These are phyloP conservation scores for Trametes versicolor DNA, from an alignment of 1,284 basidiomycete genomes.

Conservation along the genomic window DNA sequence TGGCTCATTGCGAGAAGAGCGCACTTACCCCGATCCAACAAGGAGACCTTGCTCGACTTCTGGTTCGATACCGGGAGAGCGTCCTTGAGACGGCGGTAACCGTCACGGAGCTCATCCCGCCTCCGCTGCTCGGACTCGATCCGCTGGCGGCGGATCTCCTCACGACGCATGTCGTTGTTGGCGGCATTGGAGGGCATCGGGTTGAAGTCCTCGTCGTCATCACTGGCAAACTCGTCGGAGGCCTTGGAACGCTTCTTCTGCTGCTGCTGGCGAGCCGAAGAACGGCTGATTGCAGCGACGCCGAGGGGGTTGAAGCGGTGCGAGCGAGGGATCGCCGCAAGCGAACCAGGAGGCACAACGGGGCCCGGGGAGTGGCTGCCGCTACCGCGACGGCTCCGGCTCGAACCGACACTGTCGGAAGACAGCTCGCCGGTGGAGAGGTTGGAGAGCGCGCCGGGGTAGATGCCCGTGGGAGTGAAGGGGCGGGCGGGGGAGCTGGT, in stretches of 20 bases:
- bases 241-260: slow-evolving; percentile 62
- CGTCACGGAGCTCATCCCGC: slow-evolving; percentile 87
- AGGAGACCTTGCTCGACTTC: slow-evolving; percentile 87
- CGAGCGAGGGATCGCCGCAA: slow-evolving; percentile 73
- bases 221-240: slow-evolving; percentile 70
- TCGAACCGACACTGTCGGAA: slow-evolving; percentile 71
- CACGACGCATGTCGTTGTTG: slow-evolving; percentile 70
- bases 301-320: slow-evolving; percentile 80
- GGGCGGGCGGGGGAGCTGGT: slow-evolving; percentile 68
- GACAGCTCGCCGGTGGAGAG: slow-evolving; percentile 75
- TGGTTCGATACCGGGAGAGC: slow-evolving; percentile 86
- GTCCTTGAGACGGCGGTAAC: slow-evolving; percentile 87
- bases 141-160: slow-evolving; percentile 86
- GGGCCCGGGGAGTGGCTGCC: slow-evolving; percentile 69
- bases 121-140: slow-evolving; percentile 89
- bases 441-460: slow-evolving; percentile 75
- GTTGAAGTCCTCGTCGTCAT: slow-evolving; percentile 72
- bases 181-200: slow-evolving; percentile 51
- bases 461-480: slow-evolving; percentile 75
- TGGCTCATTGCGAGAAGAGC: background rate
- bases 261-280: slow-evolving; percentile 42
- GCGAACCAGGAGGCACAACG: slow-evolving; percentile 63
- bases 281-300: slow-evolving; percentile 54
- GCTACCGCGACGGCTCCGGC: slow-evolving; percentile 71
- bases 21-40: slow-evolving; percentile 81